These are phyloP conservation scores for Byssothecium circinans DNA, from an alignment of 2,329 filamentous ascomycete species.

Conservation along the genomic window DNA sequence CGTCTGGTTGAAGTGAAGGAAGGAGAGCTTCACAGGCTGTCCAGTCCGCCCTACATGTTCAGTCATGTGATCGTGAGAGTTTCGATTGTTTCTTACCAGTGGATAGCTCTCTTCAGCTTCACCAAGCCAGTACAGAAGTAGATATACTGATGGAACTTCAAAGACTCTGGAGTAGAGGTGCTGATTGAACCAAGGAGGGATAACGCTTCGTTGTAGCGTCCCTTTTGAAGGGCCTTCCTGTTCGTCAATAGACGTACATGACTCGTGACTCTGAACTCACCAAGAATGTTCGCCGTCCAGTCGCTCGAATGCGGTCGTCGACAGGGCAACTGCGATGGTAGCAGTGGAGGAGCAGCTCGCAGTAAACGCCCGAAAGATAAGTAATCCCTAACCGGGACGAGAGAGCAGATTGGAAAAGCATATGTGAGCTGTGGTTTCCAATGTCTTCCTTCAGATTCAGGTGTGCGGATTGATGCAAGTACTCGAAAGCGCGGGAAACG, in stretches of 20 bases:
- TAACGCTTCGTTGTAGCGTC: conserved; percentile 71
- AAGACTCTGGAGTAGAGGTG: conserved; percentile 65
- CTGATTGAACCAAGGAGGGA: conserved; percentile 62
- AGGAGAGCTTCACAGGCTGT: conserved; percentile 60
- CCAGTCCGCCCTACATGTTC: conserved; percentile 54
- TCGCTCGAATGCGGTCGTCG: conserved; percentile 77
- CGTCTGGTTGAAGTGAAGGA: conserved; percentile 57
- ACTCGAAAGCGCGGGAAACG: conserved; percentile 67
- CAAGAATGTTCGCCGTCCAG: conserved; percentile 69
- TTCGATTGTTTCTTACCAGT: conserved; percentile 42
- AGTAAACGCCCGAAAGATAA: conserved; percentile 62
- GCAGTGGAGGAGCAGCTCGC: conserved; percentile 75
- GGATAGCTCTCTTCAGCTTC: conserved; percentile 64
- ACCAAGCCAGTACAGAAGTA: conserved; percentile 67
- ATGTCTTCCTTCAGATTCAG: conserved; percentile 77
- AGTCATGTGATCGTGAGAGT: conserved; percentile 1
- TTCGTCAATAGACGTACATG: background rate
- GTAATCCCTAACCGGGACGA: conserved; percentile 72
- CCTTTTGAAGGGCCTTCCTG: conserved; percentile 60
- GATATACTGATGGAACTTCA: conserved; percentile 78
- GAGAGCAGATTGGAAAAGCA: conserved; percentile 70
- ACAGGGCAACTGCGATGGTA: conserved; percentile 66
- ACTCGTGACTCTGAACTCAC: conserved; percentile 29
- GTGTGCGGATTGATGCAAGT: conserved; percentile 79
- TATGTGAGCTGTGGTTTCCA: conserved; percentile 71